A percentile compares a stretch with the other conserved stretches of the same genome.
Conservation (phyloP, 2,329 filamentous ascomycete species). For the Aspergillus bombycis region DNA sequence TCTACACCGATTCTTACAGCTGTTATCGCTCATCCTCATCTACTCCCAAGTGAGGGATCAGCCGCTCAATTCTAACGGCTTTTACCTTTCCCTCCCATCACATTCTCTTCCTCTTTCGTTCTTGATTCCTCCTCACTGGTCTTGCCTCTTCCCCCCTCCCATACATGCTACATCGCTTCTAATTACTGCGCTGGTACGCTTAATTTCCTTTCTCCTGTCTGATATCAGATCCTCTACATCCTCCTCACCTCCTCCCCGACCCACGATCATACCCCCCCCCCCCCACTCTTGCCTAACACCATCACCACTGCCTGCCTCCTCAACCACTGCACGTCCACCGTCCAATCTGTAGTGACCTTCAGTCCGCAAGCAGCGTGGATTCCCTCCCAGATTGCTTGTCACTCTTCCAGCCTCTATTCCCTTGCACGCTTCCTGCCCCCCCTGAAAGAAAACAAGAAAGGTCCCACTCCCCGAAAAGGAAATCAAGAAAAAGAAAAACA, state of each 20-base stretch:
- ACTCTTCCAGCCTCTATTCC: conserved; percentile 11
- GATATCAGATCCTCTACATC: conserved; percentile 13
- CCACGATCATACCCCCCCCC: conserved; percentile 11
- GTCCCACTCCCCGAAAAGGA: not conserved
- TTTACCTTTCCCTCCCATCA: conserved; percentile 18
- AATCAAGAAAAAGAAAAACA: not conserved
- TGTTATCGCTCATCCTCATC: conserved; percentile 3
- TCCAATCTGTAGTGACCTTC: conserved; percentile 25
- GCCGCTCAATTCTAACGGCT: conserved; percentile 23
- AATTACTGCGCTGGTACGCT: conserved; percentile 25
- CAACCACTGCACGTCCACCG: conserved; percentile 21
- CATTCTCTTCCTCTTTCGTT: conserved; percentile 14
- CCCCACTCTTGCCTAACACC: conserved; percentile 13
- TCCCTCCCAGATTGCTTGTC: conserved; percentile 14
- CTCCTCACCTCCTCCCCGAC: conserved; percentile 15
- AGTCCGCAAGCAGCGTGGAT: conserved; percentile 22
- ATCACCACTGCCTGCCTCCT: conserved; percentile 19
- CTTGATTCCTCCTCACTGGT: conserved; percentile 12
- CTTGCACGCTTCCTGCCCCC: conserved; percentile 13
- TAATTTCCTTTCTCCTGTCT: conserved; percentile 16
- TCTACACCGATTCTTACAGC: conserved; percentile 3
- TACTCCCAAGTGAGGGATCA: conserved; percentile 31
- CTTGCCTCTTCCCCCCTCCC: conserved; percentile 1
- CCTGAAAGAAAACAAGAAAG: not conserved
- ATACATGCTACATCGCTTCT: conserved; percentile 9